Base-by-base conservation (phyloP, 495 filamentous ascomycete genomes). In the Hypomontagnella monticulosa region DNA sequence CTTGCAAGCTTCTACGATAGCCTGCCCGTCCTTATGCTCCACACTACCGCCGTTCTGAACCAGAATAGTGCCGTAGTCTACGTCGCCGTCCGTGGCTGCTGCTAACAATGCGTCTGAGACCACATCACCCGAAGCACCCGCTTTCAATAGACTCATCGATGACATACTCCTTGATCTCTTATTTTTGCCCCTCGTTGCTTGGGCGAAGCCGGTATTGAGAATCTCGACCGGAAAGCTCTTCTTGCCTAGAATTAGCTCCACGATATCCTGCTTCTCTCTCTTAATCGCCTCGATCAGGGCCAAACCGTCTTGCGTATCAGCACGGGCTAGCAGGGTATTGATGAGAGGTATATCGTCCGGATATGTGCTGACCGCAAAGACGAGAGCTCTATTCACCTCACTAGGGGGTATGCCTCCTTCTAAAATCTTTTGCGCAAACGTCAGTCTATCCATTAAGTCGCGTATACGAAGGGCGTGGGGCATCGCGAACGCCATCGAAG, bases 1-100 rank as follows among this genome's bases (percentile, higher is more conserved):
- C 4, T 72, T 70, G 40, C 75, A 81, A 10, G 81, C 79, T 50
- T 79, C 78, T 5, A 83, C 66, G 12, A 83, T 66, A 1, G 80
- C 78, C 52, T 81, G 76, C 11, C 80, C 81, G 4, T 77, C 72
- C n/a, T 75, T 73, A 36, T 81, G 74, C 33, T 82, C 77, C 4
- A 79, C 69, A 19, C 72, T 77, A 4, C 78, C 79, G 0, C 81
- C 79, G 33, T 79, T 59, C 18, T 73, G 67, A 19, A 81, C 63
- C 30, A 83, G 65, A 9, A 80, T 64, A 1, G 61, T 64, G n/a
- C 76, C 80, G 12, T 81, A 75, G 15, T 66, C 70, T 11, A 83
- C 23, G 58, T 83, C 80, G 4, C 79, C 78, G 12, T 82, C 78
- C 8, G 76, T 56, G 3, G 79, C 78, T 1, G 81, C 79, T 0